phyloP scores from a whole-genome alignment of 768 basidiomycete species.

The Gelatoporia subvermispora region DNA sequence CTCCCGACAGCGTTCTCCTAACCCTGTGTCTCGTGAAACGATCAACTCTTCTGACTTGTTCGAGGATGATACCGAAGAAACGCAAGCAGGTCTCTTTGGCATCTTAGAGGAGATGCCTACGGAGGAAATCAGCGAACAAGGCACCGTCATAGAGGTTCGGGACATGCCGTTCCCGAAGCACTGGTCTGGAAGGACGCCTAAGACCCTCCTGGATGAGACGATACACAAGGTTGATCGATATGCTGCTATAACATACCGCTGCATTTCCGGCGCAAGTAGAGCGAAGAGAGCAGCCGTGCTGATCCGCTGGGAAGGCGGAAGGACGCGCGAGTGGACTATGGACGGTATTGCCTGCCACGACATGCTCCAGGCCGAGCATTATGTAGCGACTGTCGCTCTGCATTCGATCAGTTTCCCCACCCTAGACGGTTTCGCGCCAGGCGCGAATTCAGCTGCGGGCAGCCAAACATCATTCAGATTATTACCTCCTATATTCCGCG shows the following conservation, averaged over 20 bases:
- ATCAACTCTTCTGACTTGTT: slow-evolving; percentile 38
- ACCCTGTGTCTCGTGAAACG: background rate
- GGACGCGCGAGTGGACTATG: slow-evolving; percentile 73
- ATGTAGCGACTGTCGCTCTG: slow-evolving; percentile 80
- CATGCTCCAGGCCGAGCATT: slow-evolving; percentile 81
- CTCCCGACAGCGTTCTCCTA: background rate
- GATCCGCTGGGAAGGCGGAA: slow-evolving; percentile 68
- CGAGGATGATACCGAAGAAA: slow-evolving; percentile 45
- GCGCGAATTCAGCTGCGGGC: slow-evolving; percentile 39
- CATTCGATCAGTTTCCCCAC: slow-evolving; percentile 68
- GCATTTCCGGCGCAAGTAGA: slow-evolving; percentile 66
- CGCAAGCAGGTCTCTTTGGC: slow-evolving; percentile 59
- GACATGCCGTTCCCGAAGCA: slow-evolving; percentile 83
- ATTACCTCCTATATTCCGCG: slow-evolving; percentile 78
- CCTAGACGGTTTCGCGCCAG: slow-evolving; percentile 59
- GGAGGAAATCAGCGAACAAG: slow-evolving; percentile 51
- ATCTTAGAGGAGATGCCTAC: slow-evolving; percentile 63
- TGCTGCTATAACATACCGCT: slow-evolving; percentile 65
- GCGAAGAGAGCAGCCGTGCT: slow-evolving; percentile 68
- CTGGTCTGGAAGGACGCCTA: slow-evolving; percentile 80
- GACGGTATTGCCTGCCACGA: slow-evolving; percentile 77
- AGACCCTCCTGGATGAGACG: slow-evolving; percentile 60
- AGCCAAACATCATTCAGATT: slow-evolving; percentile 66
- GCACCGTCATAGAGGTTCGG: slow-evolving; percentile 48
- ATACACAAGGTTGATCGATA: slow-evolving; percentile 68